phyloP scores from a whole-genome alignment of 352 stramenopile species.

The Blastocystis sp. region DNA sequence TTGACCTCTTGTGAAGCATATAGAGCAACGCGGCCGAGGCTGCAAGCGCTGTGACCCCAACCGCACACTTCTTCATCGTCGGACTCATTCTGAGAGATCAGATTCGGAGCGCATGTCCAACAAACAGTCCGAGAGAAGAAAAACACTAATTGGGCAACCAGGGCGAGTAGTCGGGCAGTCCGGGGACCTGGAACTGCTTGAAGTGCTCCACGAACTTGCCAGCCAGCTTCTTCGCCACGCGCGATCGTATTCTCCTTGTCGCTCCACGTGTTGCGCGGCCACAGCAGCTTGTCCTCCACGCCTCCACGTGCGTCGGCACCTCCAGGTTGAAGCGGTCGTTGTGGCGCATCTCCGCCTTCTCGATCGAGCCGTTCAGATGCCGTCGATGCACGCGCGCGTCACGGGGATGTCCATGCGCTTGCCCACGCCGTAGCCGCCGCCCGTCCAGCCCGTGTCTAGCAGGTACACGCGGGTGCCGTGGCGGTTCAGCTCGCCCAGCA shows the following conservation, averaged over 20 bases:
- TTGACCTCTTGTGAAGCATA: neutral
- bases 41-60: neutral
- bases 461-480: constrained; percentile 84
- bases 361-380: constrained; percentile 91
- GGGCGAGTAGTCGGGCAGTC: constrained; percentile 88
- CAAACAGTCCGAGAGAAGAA: constrained; percentile 1
- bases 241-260: constrained; percentile 80
- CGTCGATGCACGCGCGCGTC: constrained; percentile 80
- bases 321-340: constrained; percentile 90
- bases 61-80: neutral
- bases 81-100: neutral
- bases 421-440: constrained; percentile 89
- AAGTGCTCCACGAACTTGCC: constrained; percentile 81
- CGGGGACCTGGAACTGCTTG: constrained; percentile 79
- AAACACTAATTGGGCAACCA: constrained; percentile 73
- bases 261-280: constrained; percentile 81
- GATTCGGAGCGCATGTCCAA: neutral
- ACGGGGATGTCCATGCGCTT: constrained; percentile 89
- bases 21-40: neutral
- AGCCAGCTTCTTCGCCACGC: constrained; percentile 78
- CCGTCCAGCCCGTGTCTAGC: constrained; percentile 94
- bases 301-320: constrained; percentile 82
- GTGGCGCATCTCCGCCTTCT: constrained; percentile 79
- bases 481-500: constrained; percentile 88
- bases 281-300: constrained; percentile 83